Evolutionary conservation across 345 rosid genomes (phyloP).

Genomic region (Eucalyptus regnans): DNA sequence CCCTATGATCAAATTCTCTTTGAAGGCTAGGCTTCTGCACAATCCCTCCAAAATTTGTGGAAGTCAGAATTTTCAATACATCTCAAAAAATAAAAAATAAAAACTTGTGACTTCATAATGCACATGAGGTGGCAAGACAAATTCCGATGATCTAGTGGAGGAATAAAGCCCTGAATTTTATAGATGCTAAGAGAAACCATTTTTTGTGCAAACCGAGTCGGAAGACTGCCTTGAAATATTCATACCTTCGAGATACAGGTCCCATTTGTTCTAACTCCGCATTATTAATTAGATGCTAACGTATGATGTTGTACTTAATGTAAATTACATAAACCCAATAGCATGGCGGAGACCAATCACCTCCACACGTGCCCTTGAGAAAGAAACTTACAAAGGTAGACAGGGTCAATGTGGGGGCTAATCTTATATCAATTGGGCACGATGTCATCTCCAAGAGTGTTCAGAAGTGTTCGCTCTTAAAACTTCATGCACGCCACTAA

Average conservation of each 20-base stretch:
- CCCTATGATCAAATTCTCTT: background rate
- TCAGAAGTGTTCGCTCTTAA: too few species aligned
- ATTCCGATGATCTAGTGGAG: background rate
- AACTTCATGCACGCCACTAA: too few species aligned
- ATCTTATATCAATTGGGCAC: too few species aligned
- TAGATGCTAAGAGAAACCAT: too few species aligned
- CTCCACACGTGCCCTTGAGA: background rate
- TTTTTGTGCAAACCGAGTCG: background rate
- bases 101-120: background rate
- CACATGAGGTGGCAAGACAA: background rate
- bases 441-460: too few species aligned
- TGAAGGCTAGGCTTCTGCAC: background rate
- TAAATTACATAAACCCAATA: background rate
- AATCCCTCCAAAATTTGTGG: background rate
- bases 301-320: background rate
- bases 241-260: too few species aligned
- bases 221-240: too few species aligned
- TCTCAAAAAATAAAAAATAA: background rate
- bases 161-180: background rate
- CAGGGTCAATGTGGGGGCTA: too few species aligned
- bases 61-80: background rate
- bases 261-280: background rate
- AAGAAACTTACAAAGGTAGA: too few species aligned
- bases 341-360: background rate
- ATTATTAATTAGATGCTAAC: background rate